These are phyloP conservation scores for Linum trigynum DNA, from an alignment of 345 rosid species.

Conservation along the genomic window DNA sequence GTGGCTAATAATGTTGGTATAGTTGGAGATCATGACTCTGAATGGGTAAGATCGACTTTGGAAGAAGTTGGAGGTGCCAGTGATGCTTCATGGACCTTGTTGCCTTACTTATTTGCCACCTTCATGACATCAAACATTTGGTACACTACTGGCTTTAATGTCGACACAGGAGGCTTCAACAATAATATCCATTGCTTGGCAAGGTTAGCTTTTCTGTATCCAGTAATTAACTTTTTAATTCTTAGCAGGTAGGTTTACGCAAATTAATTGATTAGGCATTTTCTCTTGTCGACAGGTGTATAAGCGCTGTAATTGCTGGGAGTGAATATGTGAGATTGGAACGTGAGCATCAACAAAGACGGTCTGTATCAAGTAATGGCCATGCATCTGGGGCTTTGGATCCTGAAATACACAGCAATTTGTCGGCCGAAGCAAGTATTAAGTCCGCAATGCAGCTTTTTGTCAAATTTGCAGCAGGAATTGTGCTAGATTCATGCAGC, in stretches of 20 bases:
- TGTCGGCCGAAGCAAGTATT: slow-evolving; percentile 81
- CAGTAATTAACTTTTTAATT: too few species aligned
- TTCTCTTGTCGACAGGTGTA: slow-evolving; percentile 53
- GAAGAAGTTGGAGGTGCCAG: slow-evolving; percentile 92
- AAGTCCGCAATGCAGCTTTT: slow-evolving; percentile 89
- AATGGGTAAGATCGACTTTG: slow-evolving; percentile 79
- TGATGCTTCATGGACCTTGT: slow-evolving; percentile 87
- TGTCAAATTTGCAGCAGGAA: slow-evolving; percentile 77
- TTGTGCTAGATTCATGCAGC: slow-evolving; percentile 74
- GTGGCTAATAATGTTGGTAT: slow-evolving; percentile 58
- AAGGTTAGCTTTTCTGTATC: slow-evolving; percentile 36
- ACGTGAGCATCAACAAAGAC: slow-evolving; percentile 73
- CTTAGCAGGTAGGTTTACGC: too few species aligned
- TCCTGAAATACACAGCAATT: slow-evolving; percentile 51
- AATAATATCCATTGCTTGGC: slow-evolving; percentile 95
- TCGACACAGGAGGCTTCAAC: slow-evolving; percentile 90
- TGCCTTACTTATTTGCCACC: slow-evolving; percentile 81
- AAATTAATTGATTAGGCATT: background rate
- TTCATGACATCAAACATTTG: slow-evolving; percentile 87
- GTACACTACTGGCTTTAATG: slow-evolving; percentile 84
- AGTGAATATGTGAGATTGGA: slow-evolving; percentile 77
- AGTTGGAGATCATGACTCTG: slow-evolving; percentile 81
- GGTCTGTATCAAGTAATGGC: slow-evolving; percentile 51
- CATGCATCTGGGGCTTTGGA: slow-evolving; percentile 51
- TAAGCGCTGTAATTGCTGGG: slow-evolving; percentile 85